Evolutionary conservation across 805 yeast genomes (phyloP).

Genomic region (Teunomyces lycoperdinae): DNA sequence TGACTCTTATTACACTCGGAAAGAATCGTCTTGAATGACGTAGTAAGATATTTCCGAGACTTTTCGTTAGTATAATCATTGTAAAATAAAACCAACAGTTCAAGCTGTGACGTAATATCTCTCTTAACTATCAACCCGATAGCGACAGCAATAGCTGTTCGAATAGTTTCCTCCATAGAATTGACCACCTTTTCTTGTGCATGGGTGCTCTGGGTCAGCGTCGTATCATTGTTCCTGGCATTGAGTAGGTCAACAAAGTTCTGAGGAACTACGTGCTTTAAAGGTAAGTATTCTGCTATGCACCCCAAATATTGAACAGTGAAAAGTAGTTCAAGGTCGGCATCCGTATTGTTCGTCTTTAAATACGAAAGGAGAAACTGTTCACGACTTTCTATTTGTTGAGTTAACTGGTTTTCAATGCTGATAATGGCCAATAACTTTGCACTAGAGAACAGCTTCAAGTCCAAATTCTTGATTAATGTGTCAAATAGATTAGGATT

Average conservation of each 20-base stretch:
- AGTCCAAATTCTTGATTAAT: conserved; percentile 12
- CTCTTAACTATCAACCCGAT: conserved; percentile 9
- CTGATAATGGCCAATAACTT: conserved; percentile 30
- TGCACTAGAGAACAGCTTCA: conserved; percentile 23
- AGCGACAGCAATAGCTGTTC: conserved; percentile 8
- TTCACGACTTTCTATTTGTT: conserved; percentile 25
- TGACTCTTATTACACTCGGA: conserved; percentile 12
- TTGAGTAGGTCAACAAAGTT: conserved; percentile 34
- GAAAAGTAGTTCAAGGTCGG: conserved; percentile 25
- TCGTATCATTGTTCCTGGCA: conserved; percentile 10
- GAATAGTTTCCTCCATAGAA: conserved; percentile 4
- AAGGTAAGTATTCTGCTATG: conserved; percentile 28
- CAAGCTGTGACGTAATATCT: conserved; percentile 4
- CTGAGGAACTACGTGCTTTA: conserved; percentile 23
- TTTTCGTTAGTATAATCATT: conserved; percentile 2
- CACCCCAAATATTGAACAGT: conserved; percentile 48
- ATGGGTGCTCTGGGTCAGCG: neutral
- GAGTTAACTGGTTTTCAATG: conserved; percentile 15
- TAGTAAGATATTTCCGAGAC: conserved; percentile 7
- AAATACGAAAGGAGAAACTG: conserved; percentile 28
- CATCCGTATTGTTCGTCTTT: conserved; percentile 25
- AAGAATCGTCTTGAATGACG: conserved; percentile 19
- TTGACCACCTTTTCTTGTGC: conserved; percentile 5
- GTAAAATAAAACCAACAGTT: conserved; percentile 5
- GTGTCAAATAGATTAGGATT: conserved; percentile 8